Base-by-base conservation (phyloP, 371 early-diverging fungal species). In the Syncephalastrum sp. region DNA sequence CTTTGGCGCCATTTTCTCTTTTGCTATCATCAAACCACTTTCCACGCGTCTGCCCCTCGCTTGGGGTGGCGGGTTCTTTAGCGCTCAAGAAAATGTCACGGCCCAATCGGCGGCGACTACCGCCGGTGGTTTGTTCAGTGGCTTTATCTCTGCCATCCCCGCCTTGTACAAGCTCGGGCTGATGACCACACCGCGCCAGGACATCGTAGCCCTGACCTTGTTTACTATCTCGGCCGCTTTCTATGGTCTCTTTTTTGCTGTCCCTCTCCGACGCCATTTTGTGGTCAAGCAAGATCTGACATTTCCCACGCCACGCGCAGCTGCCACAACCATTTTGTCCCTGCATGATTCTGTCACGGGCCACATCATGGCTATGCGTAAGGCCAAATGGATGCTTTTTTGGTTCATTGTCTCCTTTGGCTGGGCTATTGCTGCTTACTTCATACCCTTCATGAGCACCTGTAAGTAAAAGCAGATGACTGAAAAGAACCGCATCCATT, bases 221-320 rank as follows among this genome's bases (percentile, higher is more conserved):
- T 86, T 85, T 74, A 75, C 86, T 0, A 64, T 74, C 25, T 73
- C 75, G 44, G 71, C 82, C 29, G 83, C 87, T 16, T 84, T 83
- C 75, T 86, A 83, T 46, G 90, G 90, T 54, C 64, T 88, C 44
- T 89, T 87, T 70, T 89, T 87, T 56, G 87, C 86, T 49, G 72
- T 89, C 21, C 90, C 90, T 42, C 82, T 89, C 24, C 84, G 90
- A 50, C 53, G 73, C 10, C 84, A 86, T 64, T 89, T 87, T 60
- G 79, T 89, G 50, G 79, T 89, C 65, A 84, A 87, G 59, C 83
- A 83, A 61, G 72, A 89, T 47, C 64, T 89, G 45, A 74, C 77
- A 49, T 89, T 89, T 74, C 89, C 89, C 23, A 79, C 89, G 17
- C 85, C 86, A 14, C 81, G 82, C 59, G 88, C 83, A 38, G 74